A percentile compares a stretch with the other conserved stretches of the same genome.
Conservation (phyloP, 2,329 filamentous ascomycete genomes). For the Saccharata proteae region DNA sequence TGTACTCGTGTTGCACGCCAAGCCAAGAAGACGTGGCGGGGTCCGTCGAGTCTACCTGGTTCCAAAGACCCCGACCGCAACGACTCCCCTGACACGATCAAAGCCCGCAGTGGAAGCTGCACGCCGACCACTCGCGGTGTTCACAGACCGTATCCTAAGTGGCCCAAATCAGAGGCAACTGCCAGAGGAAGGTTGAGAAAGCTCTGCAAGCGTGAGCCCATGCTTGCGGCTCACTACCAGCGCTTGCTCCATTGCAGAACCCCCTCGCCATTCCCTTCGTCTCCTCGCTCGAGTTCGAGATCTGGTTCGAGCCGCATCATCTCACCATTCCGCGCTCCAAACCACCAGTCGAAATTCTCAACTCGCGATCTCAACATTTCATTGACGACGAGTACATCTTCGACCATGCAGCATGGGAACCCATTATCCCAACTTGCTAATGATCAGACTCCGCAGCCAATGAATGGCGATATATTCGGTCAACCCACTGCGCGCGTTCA, state of each 20-base stretch:
- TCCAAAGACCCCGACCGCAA: conserved; percentile 7
- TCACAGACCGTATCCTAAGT: conserved; percentile 31
- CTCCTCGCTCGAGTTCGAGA: conserved; percentile 14
- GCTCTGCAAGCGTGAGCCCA: conserved; percentile 49
- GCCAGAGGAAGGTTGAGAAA: conserved; percentile 46
- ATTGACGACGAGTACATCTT: conserved; percentile 37
- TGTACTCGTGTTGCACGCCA: conserved; percentile 51
- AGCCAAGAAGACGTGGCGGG: conserved; percentile 49
- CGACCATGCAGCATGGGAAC: conserved; percentile 38
- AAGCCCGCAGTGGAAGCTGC: conserved; percentile 31
- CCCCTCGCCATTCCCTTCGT: conserved; percentile 43
- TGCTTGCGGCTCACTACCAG: conserved; percentile 52
- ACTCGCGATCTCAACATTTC: conserved; percentile 40
- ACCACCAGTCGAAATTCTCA: conserved; percentile 23
- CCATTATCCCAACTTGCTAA: conserved; percentile 34
- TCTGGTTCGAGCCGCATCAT: conserved; percentile 1
- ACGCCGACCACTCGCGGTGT: conserved; percentile 31
- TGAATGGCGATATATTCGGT: conserved; percentile 30
- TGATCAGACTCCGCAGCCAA: conserved; percentile 23
- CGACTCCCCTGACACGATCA: conserved; percentile 33
- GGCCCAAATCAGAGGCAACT: conserved; percentile 46
- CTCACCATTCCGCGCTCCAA: conserved; percentile 3
- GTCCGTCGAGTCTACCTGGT: too few relatives aligned
- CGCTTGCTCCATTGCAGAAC: conserved; percentile 48
- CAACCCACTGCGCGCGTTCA: conserved; percentile 30